phyloP scores from a whole-genome alignment of 192 early-diverging fungal genomes.

The Endogone sp. region DNA sequence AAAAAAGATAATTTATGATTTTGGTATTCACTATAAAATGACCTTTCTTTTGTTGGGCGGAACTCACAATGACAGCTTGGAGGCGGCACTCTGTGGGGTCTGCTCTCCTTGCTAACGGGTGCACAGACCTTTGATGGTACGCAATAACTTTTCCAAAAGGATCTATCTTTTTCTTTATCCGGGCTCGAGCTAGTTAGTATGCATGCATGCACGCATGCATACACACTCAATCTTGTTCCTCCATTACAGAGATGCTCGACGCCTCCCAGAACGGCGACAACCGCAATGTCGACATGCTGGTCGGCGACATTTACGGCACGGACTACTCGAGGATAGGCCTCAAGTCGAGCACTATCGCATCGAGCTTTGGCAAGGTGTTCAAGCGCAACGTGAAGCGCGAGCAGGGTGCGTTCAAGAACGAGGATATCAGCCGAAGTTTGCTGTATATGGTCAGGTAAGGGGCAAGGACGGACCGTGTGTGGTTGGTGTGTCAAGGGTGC shows the following conservation, averaged over 20 bases:
- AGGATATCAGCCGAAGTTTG: slow-evolving; percentile 86
- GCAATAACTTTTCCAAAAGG: not conserved
- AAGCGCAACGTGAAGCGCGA: slow-evolving; percentile 70
- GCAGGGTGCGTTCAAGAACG: slow-evolving; percentile 56
- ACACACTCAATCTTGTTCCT: not conserved
- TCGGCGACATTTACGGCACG: slow-evolving; percentile 93
- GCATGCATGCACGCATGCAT: not conserved
- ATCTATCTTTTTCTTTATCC: not conserved
- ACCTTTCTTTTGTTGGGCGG: too few species aligned
- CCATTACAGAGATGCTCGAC: slow-evolving; percentile 77
- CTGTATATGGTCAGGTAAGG: slow-evolving; percentile 87
- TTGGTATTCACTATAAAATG: too few species aligned
- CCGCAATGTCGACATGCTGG: slow-evolving; percentile 80
- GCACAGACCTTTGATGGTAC: slow-evolving; percentile 84
- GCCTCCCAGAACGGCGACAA: slow-evolving; percentile 90
- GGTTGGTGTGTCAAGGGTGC: not conserved
- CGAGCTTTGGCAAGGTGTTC: slow-evolving; percentile 95
- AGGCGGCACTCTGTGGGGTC: slow-evolving; percentile 95
- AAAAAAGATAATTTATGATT: too few species aligned
- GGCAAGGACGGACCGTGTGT: too few species aligned
- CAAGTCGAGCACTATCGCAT: slow-evolving; percentile 90
- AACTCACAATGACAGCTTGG: slow-evolving; percentile 72
- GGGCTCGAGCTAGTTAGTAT: not conserved
- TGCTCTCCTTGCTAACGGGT: slow-evolving; percentile 83
- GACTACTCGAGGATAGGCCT: slow-evolving; percentile 92